Conservation (phyloP, 495 filamentous ascomycete species). For the Podospora australis region DNA sequence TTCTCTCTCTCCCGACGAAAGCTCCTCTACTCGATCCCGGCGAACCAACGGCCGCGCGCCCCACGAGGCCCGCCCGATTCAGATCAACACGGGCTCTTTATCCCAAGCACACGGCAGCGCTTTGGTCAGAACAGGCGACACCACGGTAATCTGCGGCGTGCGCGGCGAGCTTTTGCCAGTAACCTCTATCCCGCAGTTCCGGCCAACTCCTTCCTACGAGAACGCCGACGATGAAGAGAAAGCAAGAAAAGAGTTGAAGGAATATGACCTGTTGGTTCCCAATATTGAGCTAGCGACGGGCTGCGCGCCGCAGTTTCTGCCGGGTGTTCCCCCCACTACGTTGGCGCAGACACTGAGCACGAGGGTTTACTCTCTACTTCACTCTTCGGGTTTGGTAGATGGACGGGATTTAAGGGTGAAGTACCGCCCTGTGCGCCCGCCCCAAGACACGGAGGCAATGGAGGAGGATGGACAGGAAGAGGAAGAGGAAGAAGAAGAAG, state of each 20-base stretch:
- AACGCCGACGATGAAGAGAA: constrained; percentile 6
- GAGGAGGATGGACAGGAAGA: constrained; percentile 33
- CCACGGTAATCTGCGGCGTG: constrained; percentile 85
- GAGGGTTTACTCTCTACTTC: constrained; percentile 66
- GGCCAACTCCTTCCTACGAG: constrained; percentile 22
- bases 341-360: constrained; percentile 79
- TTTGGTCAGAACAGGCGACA: constrained; percentile 82
- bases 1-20: constrained; percentile 64
- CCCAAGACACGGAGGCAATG: constrained; percentile 22
- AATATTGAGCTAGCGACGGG: constrained; percentile 89
- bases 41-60: constrained; percentile 76
- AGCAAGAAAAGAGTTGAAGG: constrained; percentile 36
- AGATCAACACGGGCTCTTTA: constrained; percentile 70
- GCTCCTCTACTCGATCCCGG: constrained; percentile 45
- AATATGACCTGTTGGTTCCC: constrained; percentile 75
- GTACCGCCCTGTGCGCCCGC: constrained; percentile 48
- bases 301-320: constrained; percentile 76
- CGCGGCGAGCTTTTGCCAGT: constrained; percentile 77
- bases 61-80: constrained; percentile 58
- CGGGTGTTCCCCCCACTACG: constrained; percentile 70
- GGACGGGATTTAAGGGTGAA: constrained; percentile 61
- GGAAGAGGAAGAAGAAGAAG: constrained; percentile 42
- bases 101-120: constrained; percentile 84
- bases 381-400: constrained; percentile 57
- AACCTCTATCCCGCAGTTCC: constrained; percentile 59